Conservation (phyloP, 768 basidiomycete genomes). For the Phylloporus sp. region DNA sequence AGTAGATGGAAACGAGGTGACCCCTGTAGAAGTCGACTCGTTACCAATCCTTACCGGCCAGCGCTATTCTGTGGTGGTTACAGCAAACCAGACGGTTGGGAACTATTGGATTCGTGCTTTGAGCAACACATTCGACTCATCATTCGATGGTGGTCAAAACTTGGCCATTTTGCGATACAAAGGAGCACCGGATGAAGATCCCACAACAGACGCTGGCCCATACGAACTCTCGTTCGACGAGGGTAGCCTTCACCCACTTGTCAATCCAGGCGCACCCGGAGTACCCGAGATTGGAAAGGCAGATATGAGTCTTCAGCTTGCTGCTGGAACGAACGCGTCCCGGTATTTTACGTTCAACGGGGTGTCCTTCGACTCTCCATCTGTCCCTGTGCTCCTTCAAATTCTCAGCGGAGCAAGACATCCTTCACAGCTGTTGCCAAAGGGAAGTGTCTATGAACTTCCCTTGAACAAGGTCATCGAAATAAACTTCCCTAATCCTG, state of each 20-base stretch:
- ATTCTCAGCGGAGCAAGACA: slow-evolving; percentile 46
- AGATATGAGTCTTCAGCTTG: slow-evolving; percentile 32
- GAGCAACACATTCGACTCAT: slow-evolving; percentile 30
- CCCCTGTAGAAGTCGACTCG: slow-evolving; percentile 39
- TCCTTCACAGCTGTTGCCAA: slow-evolving; percentile 43
- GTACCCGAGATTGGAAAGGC: slow-evolving; percentile 33
- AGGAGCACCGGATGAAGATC: slow-evolving; percentile 39
- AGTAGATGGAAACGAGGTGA: slow-evolving; percentile 40
- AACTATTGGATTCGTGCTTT: slow-evolving; percentile 54
- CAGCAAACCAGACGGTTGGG: slow-evolving; percentile 38
- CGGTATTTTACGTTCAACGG: slow-evolving; percentile 22
- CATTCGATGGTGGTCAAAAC: slow-evolving; percentile 36
- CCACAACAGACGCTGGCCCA: slow-evolving; percentile 26
- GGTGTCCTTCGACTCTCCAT: slow-evolving; percentile 35
- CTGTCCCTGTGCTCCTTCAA: slow-evolving; percentile 50
- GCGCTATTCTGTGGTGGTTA: slow-evolving; percentile 40
- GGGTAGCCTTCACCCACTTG: slow-evolving; percentile 35
- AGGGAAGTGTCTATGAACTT: slow-evolving; percentile 42
- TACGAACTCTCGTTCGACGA: slow-evolving; percentile 33
- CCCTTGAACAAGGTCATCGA: slow-evolving; percentile 42
- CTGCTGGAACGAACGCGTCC: not conserved
- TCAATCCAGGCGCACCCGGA: slow-evolving; percentile 36
- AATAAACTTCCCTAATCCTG: slow-evolving; percentile 37
- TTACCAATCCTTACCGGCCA: slow-evolving; percentile 31
- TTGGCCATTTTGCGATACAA: slow-evolving; percentile 48